phyloP scores from a whole-genome alignment of 768 basidiomycete genomes.

The Xerocomellus intermedius region DNA sequence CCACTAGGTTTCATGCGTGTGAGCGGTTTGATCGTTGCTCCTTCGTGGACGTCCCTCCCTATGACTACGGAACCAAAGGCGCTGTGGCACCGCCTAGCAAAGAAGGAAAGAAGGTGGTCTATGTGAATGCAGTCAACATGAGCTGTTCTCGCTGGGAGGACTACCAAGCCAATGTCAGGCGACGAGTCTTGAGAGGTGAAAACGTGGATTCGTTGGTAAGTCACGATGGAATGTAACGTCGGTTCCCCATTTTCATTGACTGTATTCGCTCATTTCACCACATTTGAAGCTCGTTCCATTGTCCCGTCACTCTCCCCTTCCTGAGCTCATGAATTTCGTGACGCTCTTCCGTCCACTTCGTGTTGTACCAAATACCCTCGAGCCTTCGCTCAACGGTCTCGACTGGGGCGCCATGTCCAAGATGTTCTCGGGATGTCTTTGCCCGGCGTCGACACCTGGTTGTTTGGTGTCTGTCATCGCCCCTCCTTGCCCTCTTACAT shows the following conservation, averaged over 20 bases:
- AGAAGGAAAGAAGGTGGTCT: constrained; percentile 63
- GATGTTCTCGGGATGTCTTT: constrained; percentile 64
- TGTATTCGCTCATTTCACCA: neutral
- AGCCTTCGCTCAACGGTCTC: constrained; percentile 46
- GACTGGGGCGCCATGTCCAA: constrained; percentile 74
- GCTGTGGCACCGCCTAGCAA: constrained; percentile 34
- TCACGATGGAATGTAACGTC: neutral
- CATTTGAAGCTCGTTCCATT: constrained; percentile 70
- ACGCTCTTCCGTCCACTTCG: constrained; percentile 74
- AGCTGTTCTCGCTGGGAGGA: constrained; percentile 56
- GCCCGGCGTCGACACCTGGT: constrained; percentile 1
- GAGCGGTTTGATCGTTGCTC: constrained; percentile 78
- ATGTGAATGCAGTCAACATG: constrained; percentile 80
- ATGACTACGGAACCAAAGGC: constrained; percentile 12
- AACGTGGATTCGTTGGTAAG: constrained; percentile 65
- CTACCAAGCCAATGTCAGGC: constrained; percentile 42
- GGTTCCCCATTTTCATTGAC: neutral
- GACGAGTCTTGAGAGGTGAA: constrained; percentile 42
- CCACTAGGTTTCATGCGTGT: constrained; percentile 91
- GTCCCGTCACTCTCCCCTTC: constrained; percentile 82
- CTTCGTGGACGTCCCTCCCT: constrained; percentile 46
- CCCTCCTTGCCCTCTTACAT: constrained; percentile 22
- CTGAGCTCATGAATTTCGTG: constrained; percentile 82
- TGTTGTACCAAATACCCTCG: constrained; percentile 79
- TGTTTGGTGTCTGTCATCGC: constrained; percentile 19